A percentile compares a stretch with the other conserved stretches of the same genome.
Evolutionary conservation across 1,139 yeast species (phyloP).

Genomic region (Scheffersomyces quercinus): DNA sequence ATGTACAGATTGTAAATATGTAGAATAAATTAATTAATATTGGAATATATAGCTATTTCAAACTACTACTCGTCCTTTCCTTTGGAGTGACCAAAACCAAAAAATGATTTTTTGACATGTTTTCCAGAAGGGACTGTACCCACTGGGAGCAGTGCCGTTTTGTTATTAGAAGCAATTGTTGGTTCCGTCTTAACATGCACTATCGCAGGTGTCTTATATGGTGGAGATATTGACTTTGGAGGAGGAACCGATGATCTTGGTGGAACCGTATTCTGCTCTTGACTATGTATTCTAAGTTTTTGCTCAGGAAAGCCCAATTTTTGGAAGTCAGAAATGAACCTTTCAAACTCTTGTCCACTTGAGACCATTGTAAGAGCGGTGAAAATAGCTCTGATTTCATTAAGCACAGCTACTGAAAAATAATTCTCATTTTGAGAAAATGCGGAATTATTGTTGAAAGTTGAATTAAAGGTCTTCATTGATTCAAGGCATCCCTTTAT

Average conservation of each 20-base stretch:
- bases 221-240: neutral
- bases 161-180: neutral
- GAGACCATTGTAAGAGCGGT: constrained; percentile 20
- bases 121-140: too few species aligned
- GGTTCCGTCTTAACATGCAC: neutral
- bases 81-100: too few species aligned
- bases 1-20: neutral
- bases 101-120: too few species aligned
- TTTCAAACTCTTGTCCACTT: constrained; percentile 3
- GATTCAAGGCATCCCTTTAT: constrained; percentile 7
- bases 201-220: neutral
- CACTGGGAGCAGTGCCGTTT: neutral
- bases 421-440: constrained; percentile 14
- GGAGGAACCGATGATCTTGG: neutral
- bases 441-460: constrained; percentile 6
- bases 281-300: neutral
- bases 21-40: too few species aligned
- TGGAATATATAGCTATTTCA: too few species aligned
- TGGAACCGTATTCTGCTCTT: neutral
- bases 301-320: constrained; percentile 8
- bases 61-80: too few species aligned
- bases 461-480: constrained; percentile 5
- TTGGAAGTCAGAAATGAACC: constrained; percentile 7
- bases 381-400: constrained; percentile 25
- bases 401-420: constrained; percentile 17